Evolutionary conservation across 179 eudicot species (phyloP).

Genomic region (Beta macrorhiza): DNA sequence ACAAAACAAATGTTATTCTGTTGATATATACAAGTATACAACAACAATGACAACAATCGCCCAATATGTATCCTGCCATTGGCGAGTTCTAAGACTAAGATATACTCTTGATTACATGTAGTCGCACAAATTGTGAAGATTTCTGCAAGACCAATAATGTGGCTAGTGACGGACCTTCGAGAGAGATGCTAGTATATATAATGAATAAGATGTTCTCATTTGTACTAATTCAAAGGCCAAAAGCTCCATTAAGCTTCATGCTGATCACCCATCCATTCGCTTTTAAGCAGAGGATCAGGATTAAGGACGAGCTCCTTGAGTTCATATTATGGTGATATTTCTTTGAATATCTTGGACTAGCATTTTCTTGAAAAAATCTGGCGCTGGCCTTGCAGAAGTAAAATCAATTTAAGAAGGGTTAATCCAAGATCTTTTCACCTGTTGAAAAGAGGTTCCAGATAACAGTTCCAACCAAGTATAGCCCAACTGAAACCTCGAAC

Average conservation of each 20-base stretch:
- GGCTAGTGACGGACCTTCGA: conserved; percentile 14
- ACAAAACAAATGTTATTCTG: neutral
- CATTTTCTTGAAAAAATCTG: neutral
- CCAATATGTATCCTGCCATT: neutral
- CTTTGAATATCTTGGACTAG: neutral
- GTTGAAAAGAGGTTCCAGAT: conserved; percentile 88
- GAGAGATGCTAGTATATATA: neutral
- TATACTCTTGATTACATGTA: conserved; percentile 7
- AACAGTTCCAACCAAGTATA: conserved; percentile 79
- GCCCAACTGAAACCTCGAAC: conserved; percentile 79
- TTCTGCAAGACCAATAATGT: neutral
- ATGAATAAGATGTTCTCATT: neutral
- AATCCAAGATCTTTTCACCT: conserved; percentile 82
- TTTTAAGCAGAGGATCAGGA: neutral
- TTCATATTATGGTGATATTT: neutral
- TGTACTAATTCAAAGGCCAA: neutral
- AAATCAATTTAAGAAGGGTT: conserved; percentile 5
- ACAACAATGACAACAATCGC: neutral
- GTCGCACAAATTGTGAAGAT: conserved; percentile 5
- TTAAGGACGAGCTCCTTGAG: neutral
- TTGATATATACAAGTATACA: conserved; percentile 7
- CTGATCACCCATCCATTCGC: neutral
- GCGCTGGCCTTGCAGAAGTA: conserved; percentile 6
- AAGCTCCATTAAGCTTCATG: conserved; percentile 5
- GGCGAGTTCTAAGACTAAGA: conserved; percentile 2